Percentiles rank a stretch among this genome's conserved stretches.
Evolutionary conservation across 179 eudicot species (phyloP).

Genomic region (Gypsophila paniculata): DNA sequence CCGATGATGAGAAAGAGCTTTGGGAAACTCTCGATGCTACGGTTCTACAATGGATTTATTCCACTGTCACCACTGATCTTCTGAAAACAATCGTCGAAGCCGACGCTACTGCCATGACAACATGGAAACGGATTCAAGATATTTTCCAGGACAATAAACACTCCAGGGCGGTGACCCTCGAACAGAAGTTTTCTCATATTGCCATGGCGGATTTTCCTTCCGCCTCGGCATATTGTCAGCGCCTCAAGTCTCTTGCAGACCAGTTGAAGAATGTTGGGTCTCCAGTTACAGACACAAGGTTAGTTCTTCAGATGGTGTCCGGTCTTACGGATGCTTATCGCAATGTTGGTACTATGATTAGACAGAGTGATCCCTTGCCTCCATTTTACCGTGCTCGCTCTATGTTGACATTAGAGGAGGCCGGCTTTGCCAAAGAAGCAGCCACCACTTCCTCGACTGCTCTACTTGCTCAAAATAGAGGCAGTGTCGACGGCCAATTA

Average conservation of each 20-base stretch:
- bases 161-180: neutral
- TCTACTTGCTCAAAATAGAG: too few species aligned
- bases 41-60: too few species aligned
- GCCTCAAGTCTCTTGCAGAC: too few species aligned
- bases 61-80: too few species aligned
- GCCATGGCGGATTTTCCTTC: neutral
- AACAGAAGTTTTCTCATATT: neutral
- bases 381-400: too few species aligned
- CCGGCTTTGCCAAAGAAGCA: neutral
- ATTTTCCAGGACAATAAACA: neutral
- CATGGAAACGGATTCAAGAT: too few species aligned
- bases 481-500: too few species aligned
- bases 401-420: neutral
- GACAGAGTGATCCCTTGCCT: neutral
- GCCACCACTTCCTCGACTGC: too few species aligned
- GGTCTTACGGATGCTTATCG: neutral
- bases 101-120: too few species aligned
- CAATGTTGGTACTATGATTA: neutral
- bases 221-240: neutral
- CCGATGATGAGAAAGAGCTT: too few species aligned
- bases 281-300: neutral
- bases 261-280: neutral
- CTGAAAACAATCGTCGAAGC: too few species aligned
- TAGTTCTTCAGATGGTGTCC: neutral
- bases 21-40: too few species aligned